Conservation (phyloP, 202 grass and related monocot species). For the Saccharum hybrid region DNA sequence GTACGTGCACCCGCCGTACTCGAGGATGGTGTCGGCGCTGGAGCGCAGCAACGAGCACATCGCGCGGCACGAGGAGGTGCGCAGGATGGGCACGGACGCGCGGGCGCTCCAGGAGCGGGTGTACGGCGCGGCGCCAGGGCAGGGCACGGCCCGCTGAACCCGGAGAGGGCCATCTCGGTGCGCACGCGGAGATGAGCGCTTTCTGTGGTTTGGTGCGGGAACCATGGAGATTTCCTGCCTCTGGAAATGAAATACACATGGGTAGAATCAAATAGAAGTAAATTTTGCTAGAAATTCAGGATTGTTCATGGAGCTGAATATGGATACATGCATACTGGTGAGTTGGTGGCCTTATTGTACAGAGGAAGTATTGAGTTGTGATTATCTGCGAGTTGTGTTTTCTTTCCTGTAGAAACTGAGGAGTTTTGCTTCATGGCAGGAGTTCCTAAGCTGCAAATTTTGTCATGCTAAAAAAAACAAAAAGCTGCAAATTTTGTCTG, state of each 20-base stretch:
- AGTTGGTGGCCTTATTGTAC: neutral
- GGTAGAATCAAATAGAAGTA: neutral
- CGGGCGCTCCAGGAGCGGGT: constrained; percentile 54
- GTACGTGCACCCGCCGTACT: constrained; percentile 43
- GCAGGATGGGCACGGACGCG: constrained; percentile 55
- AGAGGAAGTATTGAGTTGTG: neutral
- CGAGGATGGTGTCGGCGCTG: constrained; percentile 51
- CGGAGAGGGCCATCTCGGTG: constrained; percentile 50
- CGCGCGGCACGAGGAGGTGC: constrained; percentile 66
- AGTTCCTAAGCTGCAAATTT: neutral
- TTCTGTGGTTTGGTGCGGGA: neutral
- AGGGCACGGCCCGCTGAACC: constrained; percentile 31
- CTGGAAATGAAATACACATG: neutral
- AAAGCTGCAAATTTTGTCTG: neutral
- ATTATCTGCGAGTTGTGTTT: neutral
- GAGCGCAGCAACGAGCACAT: constrained; percentile 61
- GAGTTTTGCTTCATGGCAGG: neutral
- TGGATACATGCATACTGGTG: neutral
- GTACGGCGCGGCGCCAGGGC: constrained; percentile 40
- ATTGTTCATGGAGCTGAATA: neutral
- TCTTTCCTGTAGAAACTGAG: neutral
- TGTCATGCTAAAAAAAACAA: too few species aligned
- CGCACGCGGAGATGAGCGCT: constrained; percentile 38
- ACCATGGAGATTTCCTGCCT: constrained; percentile 6
- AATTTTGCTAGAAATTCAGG: neutral